Evolutionary conservation across 192 early-diverging fungal genomes (phyloP).

Genomic region (Coemansia sp.): DNA sequence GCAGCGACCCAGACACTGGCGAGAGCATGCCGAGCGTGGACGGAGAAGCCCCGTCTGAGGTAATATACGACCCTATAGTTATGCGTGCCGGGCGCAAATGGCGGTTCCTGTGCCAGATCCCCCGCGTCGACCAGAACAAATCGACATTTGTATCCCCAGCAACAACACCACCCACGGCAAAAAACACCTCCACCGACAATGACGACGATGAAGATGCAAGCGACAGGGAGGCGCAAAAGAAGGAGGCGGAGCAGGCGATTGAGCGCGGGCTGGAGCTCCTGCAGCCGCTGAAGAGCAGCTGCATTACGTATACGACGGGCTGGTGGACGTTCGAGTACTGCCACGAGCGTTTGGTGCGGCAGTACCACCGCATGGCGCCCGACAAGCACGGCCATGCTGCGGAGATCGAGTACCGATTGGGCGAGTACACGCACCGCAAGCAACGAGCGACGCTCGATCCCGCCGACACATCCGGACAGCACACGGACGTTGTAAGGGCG

Average conservation of each 20-base stretch:
- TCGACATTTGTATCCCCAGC: too few species aligned
- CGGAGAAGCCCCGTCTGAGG: too few species aligned
- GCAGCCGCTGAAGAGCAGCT: slow-evolving; percentile 36
- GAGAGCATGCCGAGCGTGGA: too few species aligned
- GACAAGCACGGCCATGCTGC: slow-evolving; percentile 27
- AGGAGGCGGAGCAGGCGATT: slow-evolving; percentile 23
- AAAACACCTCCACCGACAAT: slow-evolving; percentile 9
- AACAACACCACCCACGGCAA: neutral
- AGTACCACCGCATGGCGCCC: slow-evolving; percentile 54
- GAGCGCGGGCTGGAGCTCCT: slow-evolving; percentile 60
- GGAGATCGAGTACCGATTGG: slow-evolving; percentile 44
- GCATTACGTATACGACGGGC: slow-evolving; percentile 52
- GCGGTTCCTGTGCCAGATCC: slow-evolving; percentile 57
- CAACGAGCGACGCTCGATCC: slow-evolving; percentile 13
- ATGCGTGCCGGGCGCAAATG: slow-evolving; percentile 10
- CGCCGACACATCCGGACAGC: neutral
- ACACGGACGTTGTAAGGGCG: slow-evolving; percentile 25
- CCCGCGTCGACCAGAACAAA: slow-evolving; percentile 24
- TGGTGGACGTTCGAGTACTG: slow-evolving; percentile 92
- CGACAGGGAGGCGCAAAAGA: too few species aligned
- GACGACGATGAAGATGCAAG: slow-evolving; percentile 34
- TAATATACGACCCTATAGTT: slow-evolving; percentile 33
- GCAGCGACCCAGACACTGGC: too few species aligned
- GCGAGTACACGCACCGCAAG: slow-evolving; percentile 33
- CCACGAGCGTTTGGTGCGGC: slow-evolving; percentile 60